These are phyloP conservation scores for Rhodomyrtus psidioides DNA, from an alignment of 441 rosid genomes.

Conservation along the genomic window DNA sequence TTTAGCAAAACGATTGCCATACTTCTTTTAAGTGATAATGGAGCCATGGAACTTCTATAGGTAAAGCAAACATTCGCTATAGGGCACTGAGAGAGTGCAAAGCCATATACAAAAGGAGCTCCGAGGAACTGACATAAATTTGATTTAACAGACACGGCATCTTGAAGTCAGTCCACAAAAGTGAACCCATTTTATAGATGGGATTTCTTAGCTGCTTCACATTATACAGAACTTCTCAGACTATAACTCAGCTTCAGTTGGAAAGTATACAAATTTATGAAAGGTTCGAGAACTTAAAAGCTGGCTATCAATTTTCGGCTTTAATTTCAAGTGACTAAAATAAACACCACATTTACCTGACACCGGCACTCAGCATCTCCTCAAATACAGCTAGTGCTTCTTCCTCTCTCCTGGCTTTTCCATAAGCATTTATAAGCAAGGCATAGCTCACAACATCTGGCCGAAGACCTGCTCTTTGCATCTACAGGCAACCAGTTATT, in stretches of 20 bases:
- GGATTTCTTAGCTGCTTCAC: neutral
- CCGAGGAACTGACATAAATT: neutral
- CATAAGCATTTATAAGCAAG: slow-evolving; percentile 82
- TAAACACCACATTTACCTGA: slow-evolving; percentile 35
- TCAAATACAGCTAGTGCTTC: slow-evolving; percentile 97
- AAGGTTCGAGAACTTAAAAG: neutral
- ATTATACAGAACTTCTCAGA: neutral
- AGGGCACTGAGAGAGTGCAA: neutral
- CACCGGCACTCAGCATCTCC: slow-evolving; percentile 95
- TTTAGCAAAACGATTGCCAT: neutral
- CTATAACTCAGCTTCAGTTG: neutral
- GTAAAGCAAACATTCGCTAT: neutral
- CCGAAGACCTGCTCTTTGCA: slow-evolving; percentile 80
- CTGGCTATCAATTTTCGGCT: neutral
- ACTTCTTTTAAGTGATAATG: neutral
- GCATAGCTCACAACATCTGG: slow-evolving; percentile 96
- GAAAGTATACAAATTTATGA: neutral
- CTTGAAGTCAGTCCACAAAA: neutral
- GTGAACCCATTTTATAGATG: neutral
- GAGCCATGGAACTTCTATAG: neutral
- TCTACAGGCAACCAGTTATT: slow-evolving; percentile 36
- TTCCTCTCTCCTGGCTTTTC: slow-evolving; percentile 89
- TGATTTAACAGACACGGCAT: neutral
- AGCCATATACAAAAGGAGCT: neutral
- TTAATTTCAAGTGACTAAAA: neutral